A percentile compares a stretch with the other conserved stretches of the same genome.
These are phyloP conservation scores for Neurospora tetraspora DNA, from an alignment of 495 filamentous ascomycete genomes.

Conservation along the genomic window DNA sequence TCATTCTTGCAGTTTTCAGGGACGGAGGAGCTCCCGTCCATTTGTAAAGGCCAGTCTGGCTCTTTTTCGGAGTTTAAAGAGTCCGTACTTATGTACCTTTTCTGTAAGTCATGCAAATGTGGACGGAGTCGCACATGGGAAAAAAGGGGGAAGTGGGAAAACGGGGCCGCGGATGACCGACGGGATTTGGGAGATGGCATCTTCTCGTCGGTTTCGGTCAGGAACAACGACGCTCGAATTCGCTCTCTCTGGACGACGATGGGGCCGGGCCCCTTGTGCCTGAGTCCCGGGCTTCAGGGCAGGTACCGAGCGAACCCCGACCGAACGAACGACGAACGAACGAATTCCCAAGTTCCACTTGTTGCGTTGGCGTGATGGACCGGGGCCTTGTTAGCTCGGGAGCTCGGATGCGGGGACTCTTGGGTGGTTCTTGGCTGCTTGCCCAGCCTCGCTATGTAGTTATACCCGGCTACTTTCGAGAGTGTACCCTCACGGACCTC, in stretches of 20 bases:
- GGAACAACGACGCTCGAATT: not conserved
- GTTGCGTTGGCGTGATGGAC: not conserved
- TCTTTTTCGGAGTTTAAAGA: not conserved
- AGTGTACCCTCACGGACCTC: not conserved
- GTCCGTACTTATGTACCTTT: not conserved
- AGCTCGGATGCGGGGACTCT: conserved; percentile 7
- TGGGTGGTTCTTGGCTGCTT: not conserved
- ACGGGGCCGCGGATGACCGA: not conserved
- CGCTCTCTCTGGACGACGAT: not conserved
- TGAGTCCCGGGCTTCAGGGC: not conserved
- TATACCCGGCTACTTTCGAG: not conserved
- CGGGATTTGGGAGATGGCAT: not conserved
- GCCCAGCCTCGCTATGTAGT: not conserved
- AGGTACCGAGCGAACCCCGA: not conserved
- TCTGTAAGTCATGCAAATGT: not conserved
- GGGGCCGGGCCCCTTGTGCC: not conserved
- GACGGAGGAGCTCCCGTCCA: not conserved
- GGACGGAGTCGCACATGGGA: not conserved
- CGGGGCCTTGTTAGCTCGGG: conserved; percentile 13
- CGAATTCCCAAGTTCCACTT: not conserved
- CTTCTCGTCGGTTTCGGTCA: not conserved
- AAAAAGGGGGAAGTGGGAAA: not conserved
- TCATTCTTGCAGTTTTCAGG: not conserved
- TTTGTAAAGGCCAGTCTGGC: not conserved
- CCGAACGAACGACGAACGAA: not conserved